These are phyloP conservation scores for Fusarium compactum DNA, from an alignment of 2,329 filamentous ascomycete species.

Conservation along the genomic window DNA sequence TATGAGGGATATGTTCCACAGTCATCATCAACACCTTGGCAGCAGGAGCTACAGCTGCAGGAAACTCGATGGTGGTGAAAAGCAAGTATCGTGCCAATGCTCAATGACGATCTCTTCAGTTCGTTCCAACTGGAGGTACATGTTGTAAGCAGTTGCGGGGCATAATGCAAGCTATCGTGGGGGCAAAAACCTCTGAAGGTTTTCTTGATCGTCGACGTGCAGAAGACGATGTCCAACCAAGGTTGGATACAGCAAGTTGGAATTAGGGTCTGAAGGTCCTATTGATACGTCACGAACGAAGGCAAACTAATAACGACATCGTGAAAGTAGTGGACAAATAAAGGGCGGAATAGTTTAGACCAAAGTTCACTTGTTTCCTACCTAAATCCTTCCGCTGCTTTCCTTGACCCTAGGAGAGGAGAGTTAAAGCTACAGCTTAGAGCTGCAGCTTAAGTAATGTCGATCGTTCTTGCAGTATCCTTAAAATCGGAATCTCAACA, in stretches of 20 bases:
- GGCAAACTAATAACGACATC: background rate
- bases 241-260: background rate
- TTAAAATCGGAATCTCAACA: background rate
- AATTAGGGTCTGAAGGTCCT: background rate
- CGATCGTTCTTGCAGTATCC: background rate
- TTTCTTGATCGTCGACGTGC: background rate
- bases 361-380: fast-evolving
- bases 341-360: fast-evolving
- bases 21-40: background rate
- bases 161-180: background rate
- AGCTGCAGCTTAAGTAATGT: background rate
- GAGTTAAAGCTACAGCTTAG: background rate
- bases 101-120: background rate
- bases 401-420: fast-evolving
- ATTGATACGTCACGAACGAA: background rate
- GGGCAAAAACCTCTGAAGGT: background rate
- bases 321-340: fast-evolving
- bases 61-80: background rate
- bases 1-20: background rate
- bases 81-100: background rate
- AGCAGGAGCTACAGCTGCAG: background rate
- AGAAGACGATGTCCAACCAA: background rate
- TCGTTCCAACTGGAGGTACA: background rate
- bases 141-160: background rate
- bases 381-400: background rate